Base-by-base conservation (phyloP, 768 basidiomycete species). In the Lactarius evosmus region DNA sequence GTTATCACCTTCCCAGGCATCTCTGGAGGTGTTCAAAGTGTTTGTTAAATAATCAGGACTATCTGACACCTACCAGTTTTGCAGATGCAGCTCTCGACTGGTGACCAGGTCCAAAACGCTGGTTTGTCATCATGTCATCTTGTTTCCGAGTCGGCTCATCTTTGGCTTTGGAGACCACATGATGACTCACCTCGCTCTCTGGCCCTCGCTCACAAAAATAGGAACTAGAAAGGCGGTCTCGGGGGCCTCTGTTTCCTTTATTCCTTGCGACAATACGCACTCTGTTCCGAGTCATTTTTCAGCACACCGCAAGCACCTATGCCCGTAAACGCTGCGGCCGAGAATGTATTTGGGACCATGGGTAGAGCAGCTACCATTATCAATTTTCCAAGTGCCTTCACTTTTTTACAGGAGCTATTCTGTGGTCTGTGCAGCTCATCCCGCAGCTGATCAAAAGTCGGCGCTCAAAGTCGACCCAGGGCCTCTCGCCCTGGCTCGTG, bases 391-490 rank as follows among this genome's bases (percentile, higher is more conserved):
- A 83, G 83, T 83, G 9, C 80, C 84, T 22, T 70, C 77, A n/a
- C 65, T 71, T 7, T 33, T 5, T 33, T n/a, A 14, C 56, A 87
- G 87, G 87, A 2, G 83, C 87, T 0, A 72, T 88, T 12, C 83
- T 82, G 64, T 89, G 88, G 88, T 83, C 82, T 4, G 76, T 79
- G 16, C 88, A 88, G 67, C 71, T 91, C 16, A 72, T 90, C 34
- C 89, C 89, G 7, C 88, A 91, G 67, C 78, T 89, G 27, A 82
- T 84, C 83, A 91, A 93, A 73, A 88, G 82, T 66, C 87, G 83
- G 76, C 78, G 83, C 38, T 76, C 78, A 22, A 87, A 91, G 69
- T 83, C 82, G 27, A 89, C 87, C 0, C 78, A 82, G 30, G 91
- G 91, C 0, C 77, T 93, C 11, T 91, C 89, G 1, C 81, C 78